Conservation (phyloP, 495 filamentous ascomycete genomes). For the Penicillium paradoxum region DNA sequence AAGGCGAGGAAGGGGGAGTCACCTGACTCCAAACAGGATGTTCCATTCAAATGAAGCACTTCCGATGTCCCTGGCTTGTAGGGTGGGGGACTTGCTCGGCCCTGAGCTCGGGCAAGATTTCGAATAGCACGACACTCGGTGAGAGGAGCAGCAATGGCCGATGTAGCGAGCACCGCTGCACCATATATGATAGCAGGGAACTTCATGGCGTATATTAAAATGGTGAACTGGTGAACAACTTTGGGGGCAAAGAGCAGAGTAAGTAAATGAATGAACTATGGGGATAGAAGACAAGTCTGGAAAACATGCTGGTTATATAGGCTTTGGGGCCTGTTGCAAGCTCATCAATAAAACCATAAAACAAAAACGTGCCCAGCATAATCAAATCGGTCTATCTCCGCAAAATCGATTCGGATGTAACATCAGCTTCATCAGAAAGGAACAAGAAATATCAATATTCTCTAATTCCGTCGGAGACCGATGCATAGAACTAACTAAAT, state of each 20-base stretch:
- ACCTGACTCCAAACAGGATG: too few species aligned
- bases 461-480: slow-evolving; percentile 1
- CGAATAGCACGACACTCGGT: slow-evolving; percentile 17
- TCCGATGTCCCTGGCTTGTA: neutral
- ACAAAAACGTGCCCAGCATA: neutral
- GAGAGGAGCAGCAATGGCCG: slow-evolving; percentile 25
- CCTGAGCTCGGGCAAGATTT: slow-evolving; percentile 8
- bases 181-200: slow-evolving; percentile 18
- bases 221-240: neutral
- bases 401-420: neutral
- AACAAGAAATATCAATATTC: neutral
- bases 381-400: neutral
- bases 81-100: neutral
- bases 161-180: slow-evolving; percentile 20
- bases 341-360: neutral
- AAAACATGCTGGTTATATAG: neutral
- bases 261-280: neutral
- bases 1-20: too few species aligned
- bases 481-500: neutral
- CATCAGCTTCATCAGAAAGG: neutral
- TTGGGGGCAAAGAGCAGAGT: neutral
- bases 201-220: slow-evolving; percentile 21
- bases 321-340: neutral
- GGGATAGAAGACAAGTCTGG: neutral
- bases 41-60: neutral